Evolutionary conservation across 805 yeast genomes (phyloP), one percentile per base, ranked within the genome.

Genomic region (Kodamaea leandrae): DNA sequence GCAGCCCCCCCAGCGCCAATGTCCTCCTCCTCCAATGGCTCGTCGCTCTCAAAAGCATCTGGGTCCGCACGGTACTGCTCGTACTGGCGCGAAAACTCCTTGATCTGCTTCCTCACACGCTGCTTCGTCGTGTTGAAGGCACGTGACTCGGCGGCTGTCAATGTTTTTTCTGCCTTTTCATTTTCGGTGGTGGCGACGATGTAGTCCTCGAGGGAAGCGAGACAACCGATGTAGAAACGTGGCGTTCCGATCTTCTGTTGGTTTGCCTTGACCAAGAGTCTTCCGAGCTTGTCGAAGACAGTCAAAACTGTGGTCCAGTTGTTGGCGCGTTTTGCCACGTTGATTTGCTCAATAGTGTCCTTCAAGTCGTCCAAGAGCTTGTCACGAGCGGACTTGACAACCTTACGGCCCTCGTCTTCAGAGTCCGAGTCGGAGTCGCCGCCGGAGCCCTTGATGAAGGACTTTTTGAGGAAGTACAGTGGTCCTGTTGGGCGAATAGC

Each of bases 311-410:
- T 69, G 41, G 81, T 74, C 96, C 96, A 91, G 65, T 86, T 91
- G 55, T 78, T 79, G 50, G 76, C 75, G 64, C 77, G 76, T 54
- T 79, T 80, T 37, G 82, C 80, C 44, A 76, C 74, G 57, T 83
- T 89, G 54, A 89, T 78, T 39, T 78, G 74, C 55, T 79, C 82
- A 52, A 83, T 77, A 24, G 77, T 64, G 18, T 72, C 72, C 53
- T 78, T 82, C 68, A 93, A 77, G 63, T 93, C 99, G 59, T 89
- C 97, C 53, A 89, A 63, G 46, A 89, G 74, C 71, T 91, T 93
- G 50, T 90, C 98, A 68, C 84, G 87, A 40, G 97, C 96, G 44
- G 93, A 82, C 69, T 87, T 90, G 52, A 91, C 96, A 30, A 89
- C 88, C 52, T 83, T 85, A 61, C 80, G 83, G 57, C 82, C 86